Evolutionary conservation across 805 yeast genomes (phyloP), one percentile per base, ranked within the genome.

Genomic region (Pichia nakasei): DNA sequence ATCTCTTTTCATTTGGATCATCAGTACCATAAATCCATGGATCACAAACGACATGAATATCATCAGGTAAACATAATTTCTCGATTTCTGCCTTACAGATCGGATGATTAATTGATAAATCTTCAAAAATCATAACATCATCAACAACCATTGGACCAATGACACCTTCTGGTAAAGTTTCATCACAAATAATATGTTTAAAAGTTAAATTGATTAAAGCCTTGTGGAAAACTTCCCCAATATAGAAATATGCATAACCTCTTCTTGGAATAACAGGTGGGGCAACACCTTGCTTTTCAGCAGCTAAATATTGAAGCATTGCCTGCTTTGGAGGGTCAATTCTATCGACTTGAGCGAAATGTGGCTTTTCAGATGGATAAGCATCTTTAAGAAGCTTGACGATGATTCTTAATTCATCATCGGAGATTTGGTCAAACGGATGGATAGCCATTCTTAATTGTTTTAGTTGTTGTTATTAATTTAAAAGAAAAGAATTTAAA

Each of bases 21-120:
- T 78, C 80, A 29, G 87, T 80, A 56, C 91, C 94, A 60, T 85
- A 83, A 73, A 83, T 85, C 94, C 95, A 85, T 42, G 89, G 86
- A 59, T 83, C 91, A 57, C 73, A 73, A 52, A 78, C 72, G 39
- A 81, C 80, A 31, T 60, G 54, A 50, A 58, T 65, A 60, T 73
- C 59, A 57, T 66, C 57, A 48, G 88, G 89, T 46, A 83, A 67
- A 51, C 77, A 70, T 63, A 82, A 69, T 60, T 82, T 81, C 46
- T 69, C 83, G 52, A 82, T 69, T 61, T 83, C 88, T 22, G 80
- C 84, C 48, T 60, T 50, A 48, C 82, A 78, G 2, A 56, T 47
- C 18, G 88, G 88, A 57, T 81, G 82, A 22, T 60, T 53, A 53
- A 65, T 55, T 47, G 77, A 69, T 41, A 65, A 55, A 4, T 62